Evolutionary conservation across 495 filamentous ascomycete species (phyloP).

Genomic region (Talaromyces nanjingensis): DNA sequence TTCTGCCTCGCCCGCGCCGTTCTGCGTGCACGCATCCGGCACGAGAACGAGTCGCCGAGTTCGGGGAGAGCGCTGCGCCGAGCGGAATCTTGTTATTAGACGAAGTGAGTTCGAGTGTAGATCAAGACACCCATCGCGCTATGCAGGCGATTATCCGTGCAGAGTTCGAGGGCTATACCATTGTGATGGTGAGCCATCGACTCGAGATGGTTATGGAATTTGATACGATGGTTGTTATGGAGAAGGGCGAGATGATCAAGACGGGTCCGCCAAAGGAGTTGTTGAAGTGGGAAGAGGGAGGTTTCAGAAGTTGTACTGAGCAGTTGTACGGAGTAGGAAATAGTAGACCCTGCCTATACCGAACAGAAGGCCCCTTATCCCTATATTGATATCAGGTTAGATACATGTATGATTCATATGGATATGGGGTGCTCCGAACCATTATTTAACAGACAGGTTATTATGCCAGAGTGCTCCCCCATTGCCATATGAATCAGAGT

Average conservation of each 20-base stretch:
- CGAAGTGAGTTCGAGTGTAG: slow-evolving; percentile 45
- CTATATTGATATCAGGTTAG: no score
- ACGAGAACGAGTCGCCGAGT: no score
- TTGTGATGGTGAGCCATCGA: slow-evolving; percentile 35
- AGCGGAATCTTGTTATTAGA: slow-evolving; percentile 45
- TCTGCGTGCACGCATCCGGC: no score
- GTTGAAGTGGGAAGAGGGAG: not conserved
- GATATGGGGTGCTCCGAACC: no score
- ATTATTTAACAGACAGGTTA: no score
- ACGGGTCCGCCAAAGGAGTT: slow-evolving; percentile 14
- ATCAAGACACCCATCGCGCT: slow-evolving; percentile 53
- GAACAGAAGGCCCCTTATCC: no score
- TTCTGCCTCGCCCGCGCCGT: slow-evolving; percentile 89
- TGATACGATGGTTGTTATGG: slow-evolving; percentile 34
- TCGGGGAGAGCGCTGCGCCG: slow-evolving; percentile 12
- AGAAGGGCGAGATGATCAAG: slow-evolving; percentile 21
- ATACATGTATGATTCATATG: no score
- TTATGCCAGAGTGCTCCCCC: no score
- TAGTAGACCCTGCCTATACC: no score
- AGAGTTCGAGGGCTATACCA: slow-evolving; percentile 39
- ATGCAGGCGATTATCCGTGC: slow-evolving; percentile 57
- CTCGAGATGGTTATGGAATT: slow-evolving; percentile 30
- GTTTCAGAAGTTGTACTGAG: not conserved
- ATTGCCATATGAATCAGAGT: no score
- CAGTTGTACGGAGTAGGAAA: not conserved